Evolutionary conservation across 768 basidiomycete genomes (phyloP), one percentile per base, ranked within the genome.

Genomic region (Botryobasidium botryosum): DNA sequence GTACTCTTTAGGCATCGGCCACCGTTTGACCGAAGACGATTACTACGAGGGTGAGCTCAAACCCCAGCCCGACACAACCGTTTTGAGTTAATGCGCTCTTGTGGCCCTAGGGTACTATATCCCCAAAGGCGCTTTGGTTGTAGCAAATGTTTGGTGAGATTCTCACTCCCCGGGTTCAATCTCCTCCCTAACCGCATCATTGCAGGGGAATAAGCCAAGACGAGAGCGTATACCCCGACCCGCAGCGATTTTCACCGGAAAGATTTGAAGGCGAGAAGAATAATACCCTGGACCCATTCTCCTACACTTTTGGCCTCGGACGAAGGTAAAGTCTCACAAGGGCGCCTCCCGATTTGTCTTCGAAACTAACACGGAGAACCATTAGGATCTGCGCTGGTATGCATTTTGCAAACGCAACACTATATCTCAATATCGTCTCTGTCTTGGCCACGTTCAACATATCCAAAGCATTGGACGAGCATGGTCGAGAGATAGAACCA

Each of bases 101-200:
- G n/a, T n/a, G n/a, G n/a, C n/a, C n/a, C n/a, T n/a, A n/a, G n/a
- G n/a, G n/a, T n/a, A n/a, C n/a, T n/a, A n/a, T n/a, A 47, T 50
- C 29, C 46, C 49, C 15, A 20, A 33, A 10, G 46, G 40, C 15
- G 38, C 49, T 8, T 35, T 35, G 5, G 46, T 50, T 12, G 17
- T 50, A 21, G 35, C 36, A 24, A 50, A 50, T 42, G 44, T 48
- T 35, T 50, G 49, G 49, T 49, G 25, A 12, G 43, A 27, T 23
- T n/a, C 12, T 26, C 17, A 27, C 8, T 27, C 10, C 10, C 17
- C 17, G 32, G 10, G 10, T 33, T 10, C 17, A 10, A 10, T 33
- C 32, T 33, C 32, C 32, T 10, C 32, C 17, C 32, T n/a, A n/a
- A n/a, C n/a, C n/a, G n/a, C n/a, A n/a, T n/a, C n/a, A n/a, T n/a